Evolutionary conservation across 352 stramenopile genomes (phyloP).

Genomic region (Thalassiosira mediterranea): DNA sequence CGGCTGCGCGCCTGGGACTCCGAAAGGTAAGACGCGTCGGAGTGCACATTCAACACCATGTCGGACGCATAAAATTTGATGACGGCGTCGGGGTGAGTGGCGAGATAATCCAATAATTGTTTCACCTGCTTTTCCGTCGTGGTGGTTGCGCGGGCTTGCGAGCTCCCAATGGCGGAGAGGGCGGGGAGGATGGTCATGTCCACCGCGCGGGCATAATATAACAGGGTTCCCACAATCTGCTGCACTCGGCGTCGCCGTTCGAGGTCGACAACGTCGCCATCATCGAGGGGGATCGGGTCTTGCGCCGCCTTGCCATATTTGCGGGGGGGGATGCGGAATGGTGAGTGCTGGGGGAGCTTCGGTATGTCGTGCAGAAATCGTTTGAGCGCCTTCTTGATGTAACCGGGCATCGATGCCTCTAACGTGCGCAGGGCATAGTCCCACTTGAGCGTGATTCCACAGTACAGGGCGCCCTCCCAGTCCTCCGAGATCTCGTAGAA

Average conservation of each 20-base stretch:
- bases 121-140: constrained; percentile 6
- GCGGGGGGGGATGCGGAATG: constrained; percentile 19
- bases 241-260: constrained; percentile 26
- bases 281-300: constrained; percentile 16
- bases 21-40: constrained; percentile 46
- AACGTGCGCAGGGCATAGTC: constrained; percentile 43
- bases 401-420: constrained; percentile 40
- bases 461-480: constrained; percentile 31
- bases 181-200: constrained; percentile 33
- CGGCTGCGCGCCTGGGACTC: constrained; percentile 17
- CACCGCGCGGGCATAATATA: constrained; percentile 44
- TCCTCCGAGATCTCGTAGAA: constrained; percentile 39
- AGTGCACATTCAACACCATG: constrained; percentile 49
- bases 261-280: not conserved
- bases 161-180: constrained; percentile 24
- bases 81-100: constrained; percentile 39
- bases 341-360: constrained; percentile 17
- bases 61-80: constrained; percentile 43
- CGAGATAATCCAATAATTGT: constrained; percentile 55
- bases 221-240: constrained; percentile 45
- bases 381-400: constrained; percentile 24
- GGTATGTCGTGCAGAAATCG: constrained; percentile 15
- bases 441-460: constrained; percentile 56
- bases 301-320: constrained; percentile 48
- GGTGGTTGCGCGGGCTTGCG: constrained; percentile 18